Conservation (phyloP, 2,329 filamentous ascomycete species). For the Pleochaeta shiraiana region DNA sequence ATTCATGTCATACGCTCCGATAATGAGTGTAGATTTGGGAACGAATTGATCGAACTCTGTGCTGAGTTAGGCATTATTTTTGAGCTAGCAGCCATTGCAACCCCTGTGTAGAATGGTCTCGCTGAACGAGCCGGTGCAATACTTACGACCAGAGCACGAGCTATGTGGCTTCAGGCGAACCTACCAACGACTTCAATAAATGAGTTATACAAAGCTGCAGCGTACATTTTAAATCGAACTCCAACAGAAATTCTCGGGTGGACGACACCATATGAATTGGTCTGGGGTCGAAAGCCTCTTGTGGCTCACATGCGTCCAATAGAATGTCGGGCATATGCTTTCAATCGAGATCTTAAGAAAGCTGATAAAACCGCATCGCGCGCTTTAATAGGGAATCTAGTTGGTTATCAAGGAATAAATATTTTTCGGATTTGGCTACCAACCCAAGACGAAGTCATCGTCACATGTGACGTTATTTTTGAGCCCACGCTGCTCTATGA, state of each 20-base stretch:
- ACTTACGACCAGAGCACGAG: background rate
- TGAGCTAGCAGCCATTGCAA: background rate
- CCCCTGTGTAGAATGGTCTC: background rate
- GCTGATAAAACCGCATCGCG: background rate
- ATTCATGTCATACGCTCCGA: background rate
- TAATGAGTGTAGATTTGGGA: slow-evolving; percentile 1
- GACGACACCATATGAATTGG: too few relatives aligned
- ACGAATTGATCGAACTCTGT: background rate
- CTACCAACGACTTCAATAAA: background rate
- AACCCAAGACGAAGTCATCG: background rate
- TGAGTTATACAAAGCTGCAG: background rate
- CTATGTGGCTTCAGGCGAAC: background rate
- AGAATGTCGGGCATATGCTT: too few relatives aligned
- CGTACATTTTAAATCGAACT: background rate
- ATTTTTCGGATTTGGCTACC: too few relatives aligned
- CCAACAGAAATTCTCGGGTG: background rate
- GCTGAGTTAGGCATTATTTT: background rate
- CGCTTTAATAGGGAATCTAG: background rate
- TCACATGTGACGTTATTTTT: background rate
- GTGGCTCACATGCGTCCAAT: too few relatives aligned
- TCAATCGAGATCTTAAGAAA: background rate
- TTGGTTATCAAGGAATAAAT: background rate
- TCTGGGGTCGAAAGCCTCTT: too few relatives aligned
- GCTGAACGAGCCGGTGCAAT: background rate
- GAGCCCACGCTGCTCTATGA: background rate